phyloP scores from a whole-genome alignment of 345 rosid genomes.

The Erodium maritimum region DNA sequence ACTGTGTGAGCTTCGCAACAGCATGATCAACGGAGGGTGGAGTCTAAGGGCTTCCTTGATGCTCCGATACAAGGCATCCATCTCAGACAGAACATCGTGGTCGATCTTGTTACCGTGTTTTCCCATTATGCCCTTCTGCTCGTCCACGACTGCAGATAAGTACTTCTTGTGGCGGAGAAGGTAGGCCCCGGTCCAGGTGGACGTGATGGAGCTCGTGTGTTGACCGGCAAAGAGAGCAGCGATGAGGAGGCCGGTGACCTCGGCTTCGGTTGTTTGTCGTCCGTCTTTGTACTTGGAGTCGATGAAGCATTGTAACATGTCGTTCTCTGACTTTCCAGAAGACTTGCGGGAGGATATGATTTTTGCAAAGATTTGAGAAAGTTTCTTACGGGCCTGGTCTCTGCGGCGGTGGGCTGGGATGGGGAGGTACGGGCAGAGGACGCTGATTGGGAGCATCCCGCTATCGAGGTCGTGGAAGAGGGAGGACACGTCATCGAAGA shows the following conservation, averaged over 20 bases:
- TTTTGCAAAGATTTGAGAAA: conserved; percentile 53
- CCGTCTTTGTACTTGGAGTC: conserved; percentile 93
- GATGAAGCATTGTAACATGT: conserved; percentile 94
- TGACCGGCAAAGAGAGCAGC: conserved; percentile 98
- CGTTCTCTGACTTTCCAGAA: conserved; percentile 63
- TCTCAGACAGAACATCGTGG: conserved; percentile 81
- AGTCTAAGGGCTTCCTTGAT: conserved; percentile 95
- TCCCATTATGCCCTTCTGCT: conserved; percentile 57
- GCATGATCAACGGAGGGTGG: conserved; percentile 92
- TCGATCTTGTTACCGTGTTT: conserved; percentile 80
- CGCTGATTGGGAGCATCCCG: conserved; percentile 96
- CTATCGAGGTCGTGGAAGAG: conserved; percentile 92
- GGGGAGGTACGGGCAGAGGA: conserved; percentile 82
- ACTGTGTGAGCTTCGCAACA: conserved; percentile 68
- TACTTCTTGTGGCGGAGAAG: conserved; percentile 52
- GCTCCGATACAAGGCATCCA: conserved; percentile 83
- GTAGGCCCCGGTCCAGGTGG: conserved; percentile 95
- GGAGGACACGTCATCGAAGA: conserved; percentile 85
- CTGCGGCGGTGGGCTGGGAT: conserved; percentile 94
- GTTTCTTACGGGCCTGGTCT: conserved; percentile 76
- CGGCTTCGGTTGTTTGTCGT: conserved; percentile 72
- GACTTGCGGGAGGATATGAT: conserved; percentile 72
- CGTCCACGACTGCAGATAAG: conserved; percentile 51
- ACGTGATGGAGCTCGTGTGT: conserved; percentile 98
- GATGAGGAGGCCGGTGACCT: conserved; percentile 86